Evolutionary conservation across 2,329 filamentous ascomycete species (phyloP), one percentile per base, ranked within the genome.

Genomic region (Colletotrichum spaethianum): DNA sequence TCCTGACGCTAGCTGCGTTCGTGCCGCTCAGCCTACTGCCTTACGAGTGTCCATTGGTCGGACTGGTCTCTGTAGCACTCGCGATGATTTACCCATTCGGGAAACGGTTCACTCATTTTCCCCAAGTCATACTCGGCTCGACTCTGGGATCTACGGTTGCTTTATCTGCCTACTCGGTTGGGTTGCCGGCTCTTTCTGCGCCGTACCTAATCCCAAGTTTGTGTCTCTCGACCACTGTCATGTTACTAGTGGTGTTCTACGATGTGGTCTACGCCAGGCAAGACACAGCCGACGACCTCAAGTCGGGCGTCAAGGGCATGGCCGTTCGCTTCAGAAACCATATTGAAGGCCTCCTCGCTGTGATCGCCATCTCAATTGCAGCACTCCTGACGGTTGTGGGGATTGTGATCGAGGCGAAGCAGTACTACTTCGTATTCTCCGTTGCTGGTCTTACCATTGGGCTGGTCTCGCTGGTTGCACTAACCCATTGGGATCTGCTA

Each of bases 81-180:
- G 82, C 84, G 36, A 77, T 82, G 56, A 80, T 84, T 33, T 89
- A 89, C 75, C 86, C 87, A 3, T 82, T 88, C 48, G 83, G 83
- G 50, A 89, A 89, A 77, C 83, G 86, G 36, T 78, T 88, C 53
- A 88, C 86, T 56, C 80, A 88, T 75, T 89, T 86, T 74, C 85
- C 87, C 1, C 87, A 89, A 75, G 80, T 85, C 48, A 83, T 87
- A 16, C 78, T 89, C 12, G 87, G 87, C 9, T 78, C 86, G 71
- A 83, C 85, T n/a, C 84, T 88, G 72, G 87, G 85, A 2, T 86
- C 62, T 5, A 72, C 73, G 1, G 70, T 76, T 18, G 23, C 63
- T 31, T 50, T 75, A 8, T 70, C 70, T 11, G 67, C 73, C 1
- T 74, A 74, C 48, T 55, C 71, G 3, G 72, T 75, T 3, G 74